Evolutionary conservation across 371 early-diverging fungal genomes (phyloP).

Genomic region (Rhizopus microsporus): DNA sequence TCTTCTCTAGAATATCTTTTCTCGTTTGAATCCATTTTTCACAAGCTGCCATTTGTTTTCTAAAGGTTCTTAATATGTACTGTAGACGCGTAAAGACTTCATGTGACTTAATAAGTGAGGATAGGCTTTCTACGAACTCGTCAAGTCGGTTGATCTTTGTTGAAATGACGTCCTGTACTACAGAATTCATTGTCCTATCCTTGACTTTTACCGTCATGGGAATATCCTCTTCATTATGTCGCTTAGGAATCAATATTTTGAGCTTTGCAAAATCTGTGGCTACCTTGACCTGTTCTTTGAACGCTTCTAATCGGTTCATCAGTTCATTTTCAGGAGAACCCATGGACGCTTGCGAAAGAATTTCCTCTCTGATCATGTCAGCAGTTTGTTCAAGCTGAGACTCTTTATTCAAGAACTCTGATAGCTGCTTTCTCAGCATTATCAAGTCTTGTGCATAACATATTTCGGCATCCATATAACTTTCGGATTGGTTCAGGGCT

Average conservation of each 20-base stretch:
- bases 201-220: slow-evolving; percentile 31
- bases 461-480: slow-evolving; percentile 20
- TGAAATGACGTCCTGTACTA: slow-evolving; percentile 37
- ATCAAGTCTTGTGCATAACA: slow-evolving; percentile 27
- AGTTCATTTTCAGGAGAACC: background rate
- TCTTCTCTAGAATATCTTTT: slow-evolving; percentile 21
- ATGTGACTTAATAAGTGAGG: slow-evolving; percentile 32
- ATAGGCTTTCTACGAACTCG: slow-evolving; percentile 32
- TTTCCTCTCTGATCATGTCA: slow-evolving; percentile 33
- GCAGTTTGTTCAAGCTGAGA: slow-evolving; percentile 31
- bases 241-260: slow-evolving; percentile 26
- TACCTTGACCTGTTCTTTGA: slow-evolving; percentile 14
- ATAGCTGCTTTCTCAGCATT: slow-evolving; percentile 23
- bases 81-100: slow-evolving; percentile 39
- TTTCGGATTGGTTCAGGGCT: slow-evolving; percentile 18
- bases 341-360: slow-evolving; percentile 9
- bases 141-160: slow-evolving; percentile 26
- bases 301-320: slow-evolving; percentile 17
- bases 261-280: background rate
- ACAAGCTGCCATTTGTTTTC: slow-evolving; percentile 28
- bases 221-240: slow-evolving; percentile 27
- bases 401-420: slow-evolving; percentile 18
- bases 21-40: slow-evolving; percentile 37
- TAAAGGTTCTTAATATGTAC: slow-evolving; percentile 32
- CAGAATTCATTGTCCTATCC: slow-evolving; percentile 40